Base-by-base conservation (phyloP, 2,329 filamentous ascomycete genomes). In the Incumbomyces lentus region DNA sequence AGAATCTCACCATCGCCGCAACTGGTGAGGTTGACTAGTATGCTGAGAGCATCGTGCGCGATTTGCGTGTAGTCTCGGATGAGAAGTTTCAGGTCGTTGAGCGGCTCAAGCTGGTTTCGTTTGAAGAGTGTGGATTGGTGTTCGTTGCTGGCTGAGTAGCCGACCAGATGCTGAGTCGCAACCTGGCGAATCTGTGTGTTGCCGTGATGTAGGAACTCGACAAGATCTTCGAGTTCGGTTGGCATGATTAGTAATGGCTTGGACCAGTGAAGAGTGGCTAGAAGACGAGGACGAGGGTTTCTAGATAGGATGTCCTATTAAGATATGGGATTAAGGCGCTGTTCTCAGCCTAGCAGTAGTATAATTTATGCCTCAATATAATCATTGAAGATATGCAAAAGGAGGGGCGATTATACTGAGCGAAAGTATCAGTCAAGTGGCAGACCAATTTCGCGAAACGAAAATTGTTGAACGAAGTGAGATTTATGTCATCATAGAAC, bases 131-230 rank as follows among this genome's bases (percentile, higher is more conserved):
- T 69, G 0, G 85, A 82, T 54, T 95, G 76, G 22, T 42, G 29
- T 18, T 35, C 31, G 32, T 35, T 30, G 10, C 79, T 74, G 18
- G 85, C 85, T 54, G 79, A 81, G 60, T 86, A 96, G 10, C 87
- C 86, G 38, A 95, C 81, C 3, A 45, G 34, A n/a, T 37, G 32
- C 17, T 45, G 18, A 11, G 42, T 32, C 26, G 42, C 81, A 55
- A 90, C 75, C 63, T 86, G 81, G 57, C 92, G 81, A 54, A 96
- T 87, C 63, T 95, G 85, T 35, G 87, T 86, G 63, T 93, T 95
- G 50, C 86, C 86, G 68, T 94, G 84, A 65, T 86, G 84, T 49
- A 96, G 84, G 67, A 96, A 95, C 63, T 88, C 87, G 51, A 95
- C 87, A n/a, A 43, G 34, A 7, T 42, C 33, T 32, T 38, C 33